Evolutionary conservation across 371 early-diverging fungal genomes (phyloP).

Genomic region (Globomyces sp.): DNA sequence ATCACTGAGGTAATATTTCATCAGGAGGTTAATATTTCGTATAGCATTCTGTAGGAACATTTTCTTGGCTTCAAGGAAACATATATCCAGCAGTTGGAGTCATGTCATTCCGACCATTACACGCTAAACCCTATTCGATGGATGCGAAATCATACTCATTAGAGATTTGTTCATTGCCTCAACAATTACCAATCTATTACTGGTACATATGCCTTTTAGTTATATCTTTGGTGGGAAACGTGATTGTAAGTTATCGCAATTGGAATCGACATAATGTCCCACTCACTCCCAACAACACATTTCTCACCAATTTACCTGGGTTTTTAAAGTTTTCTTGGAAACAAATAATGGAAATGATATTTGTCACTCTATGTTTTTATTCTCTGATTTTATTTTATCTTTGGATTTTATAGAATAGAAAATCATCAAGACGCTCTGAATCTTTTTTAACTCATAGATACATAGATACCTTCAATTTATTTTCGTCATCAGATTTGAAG

Average conservation of each 20-base stretch:
- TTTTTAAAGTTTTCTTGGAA: background rate
- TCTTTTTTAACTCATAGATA: too few relatives aligned
- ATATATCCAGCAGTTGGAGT: constrained; percentile 53
- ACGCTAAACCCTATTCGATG: background rate
- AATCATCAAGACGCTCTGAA: too few relatives aligned
- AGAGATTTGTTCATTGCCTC: constrained; percentile 44
- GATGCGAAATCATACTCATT: constrained; percentile 22
- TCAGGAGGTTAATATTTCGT: background rate
- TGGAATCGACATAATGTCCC: too few relatives aligned
- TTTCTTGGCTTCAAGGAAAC: constrained; percentile 62
- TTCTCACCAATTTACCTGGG: background rate
- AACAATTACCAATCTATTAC: constrained; percentile 50
- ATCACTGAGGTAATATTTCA: constrained; percentile 13
- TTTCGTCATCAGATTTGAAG: too few relatives aligned
- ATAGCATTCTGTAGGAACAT: constrained; percentile 56
- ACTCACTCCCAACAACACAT: background rate
- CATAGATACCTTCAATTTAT: too few relatives aligned
- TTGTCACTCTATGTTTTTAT: constrained; percentile 15
- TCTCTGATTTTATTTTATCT: constrained; percentile 19
- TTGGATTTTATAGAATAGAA: constrained; percentile 18
- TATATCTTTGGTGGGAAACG: constrained; percentile 1
- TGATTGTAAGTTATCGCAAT: background rate
- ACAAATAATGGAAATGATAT: constrained; percentile 19
- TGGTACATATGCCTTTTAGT: constrained; percentile 32
- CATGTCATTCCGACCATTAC: constrained; percentile 37